Conservation (phyloP, 306 rosid genomes). For the Cucumis melo region DNA sequence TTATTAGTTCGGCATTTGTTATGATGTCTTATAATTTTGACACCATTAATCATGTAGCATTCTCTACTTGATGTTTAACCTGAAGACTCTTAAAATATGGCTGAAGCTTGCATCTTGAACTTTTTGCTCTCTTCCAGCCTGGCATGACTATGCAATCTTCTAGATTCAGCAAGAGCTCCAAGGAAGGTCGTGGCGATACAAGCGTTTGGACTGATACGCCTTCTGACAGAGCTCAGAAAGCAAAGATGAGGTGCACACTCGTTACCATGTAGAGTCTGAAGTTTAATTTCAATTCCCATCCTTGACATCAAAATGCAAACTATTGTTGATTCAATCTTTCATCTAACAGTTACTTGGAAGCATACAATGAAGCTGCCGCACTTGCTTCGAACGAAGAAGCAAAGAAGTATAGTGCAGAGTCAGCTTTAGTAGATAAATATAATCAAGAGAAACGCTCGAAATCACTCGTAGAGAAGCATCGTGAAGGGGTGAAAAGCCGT, state of each 20-base stretch:
- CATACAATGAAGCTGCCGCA: slow-evolving; percentile 68
- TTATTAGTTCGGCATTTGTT: background rate
- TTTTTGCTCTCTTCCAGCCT: slow-evolving; percentile 35
- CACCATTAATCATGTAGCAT: background rate
- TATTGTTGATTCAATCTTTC: background rate
- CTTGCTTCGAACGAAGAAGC: slow-evolving; percentile 62
- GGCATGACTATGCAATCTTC: slow-evolving; percentile 72
- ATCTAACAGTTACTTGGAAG: slow-evolving; percentile 69
- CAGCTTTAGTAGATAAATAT: slow-evolving; percentile 78
- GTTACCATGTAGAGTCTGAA: slow-evolving; percentile 2
- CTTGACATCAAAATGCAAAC: background rate
- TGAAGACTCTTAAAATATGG: background rate
- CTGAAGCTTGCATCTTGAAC: background rate
- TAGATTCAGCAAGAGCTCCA: slow-evolving; percentile 42
- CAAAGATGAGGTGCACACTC: slow-evolving; percentile 60
- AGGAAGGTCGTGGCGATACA: slow-evolving; percentile 90
- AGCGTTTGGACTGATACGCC: slow-evolving; percentile 91
- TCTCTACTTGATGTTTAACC: background rate
- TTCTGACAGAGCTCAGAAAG: slow-evolving; percentile 74
- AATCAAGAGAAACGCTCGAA: slow-evolving; percentile 69
- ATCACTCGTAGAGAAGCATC: slow-evolving; percentile 62
- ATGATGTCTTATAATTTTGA: background rate
- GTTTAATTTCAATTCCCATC: background rate
- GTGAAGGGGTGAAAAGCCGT: slow-evolving; percentile 32
- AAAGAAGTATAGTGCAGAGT: slow-evolving; percentile 41